A percentile compares a stretch with the other conserved stretches of the same genome.
Evolutionary conservation across 768 basidiomycete species (phyloP).

Genomic region (Mycena indigotica): DNA sequence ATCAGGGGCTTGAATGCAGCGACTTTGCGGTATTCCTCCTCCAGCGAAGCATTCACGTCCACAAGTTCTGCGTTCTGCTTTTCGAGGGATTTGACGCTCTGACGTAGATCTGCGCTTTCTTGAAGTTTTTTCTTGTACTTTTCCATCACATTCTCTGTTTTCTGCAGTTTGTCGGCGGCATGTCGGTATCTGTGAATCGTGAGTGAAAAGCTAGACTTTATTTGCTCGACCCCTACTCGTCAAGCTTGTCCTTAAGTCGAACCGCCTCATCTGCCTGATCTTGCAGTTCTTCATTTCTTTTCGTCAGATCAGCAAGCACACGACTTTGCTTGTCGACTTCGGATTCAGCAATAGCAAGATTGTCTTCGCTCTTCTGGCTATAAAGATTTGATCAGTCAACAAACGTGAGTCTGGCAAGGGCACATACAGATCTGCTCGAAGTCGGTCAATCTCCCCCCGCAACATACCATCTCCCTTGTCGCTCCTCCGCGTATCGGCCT

Average conservation of each 20-base stretch:
- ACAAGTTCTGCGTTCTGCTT: slow-evolving; percentile 91
- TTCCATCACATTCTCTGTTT: slow-evolving; percentile 96
- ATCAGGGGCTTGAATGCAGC: slow-evolving; percentile 84
- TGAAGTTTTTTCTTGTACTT: slow-evolving; percentile 99
- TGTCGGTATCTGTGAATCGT: slow-evolving; percentile 71
- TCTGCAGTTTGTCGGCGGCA: slow-evolving; percentile 87
- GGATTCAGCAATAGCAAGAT: slow-evolving; percentile 76
- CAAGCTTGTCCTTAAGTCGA: slow-evolving; percentile 88
- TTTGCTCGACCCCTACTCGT: slow-evolving; percentile 65
- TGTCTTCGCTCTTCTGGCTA: slow-evolving; percentile 95
- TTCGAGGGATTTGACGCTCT: slow-evolving; percentile 85
- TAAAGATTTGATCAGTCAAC: slow-evolving; percentile 31
- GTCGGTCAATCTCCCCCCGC: slow-evolving; percentile 78
- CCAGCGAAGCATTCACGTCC: slow-evolving; percentile 88
- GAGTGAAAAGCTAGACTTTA: not conserved
- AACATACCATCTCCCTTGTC: slow-evolving; percentile 78
- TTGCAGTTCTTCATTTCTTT: slow-evolving; percentile 82
- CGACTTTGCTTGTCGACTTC: slow-evolving; percentile 81
- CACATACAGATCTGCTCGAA: slow-evolving; percentile 84
- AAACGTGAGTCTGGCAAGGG: not conserved
- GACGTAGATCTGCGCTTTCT: slow-evolving; percentile 87
- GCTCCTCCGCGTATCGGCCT: slow-evolving; percentile 60
- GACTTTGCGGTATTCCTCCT: slow-evolving; percentile 89
- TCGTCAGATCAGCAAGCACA: slow-evolving; percentile 70
- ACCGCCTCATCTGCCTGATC: slow-evolving; percentile 73